Percentiles rank a stretch among this genome's conserved stretches.
These are phyloP conservation scores for Leishmania lainsoni DNA, from an alignment of 208 protist genomes.

Conservation along the genomic window DNA sequence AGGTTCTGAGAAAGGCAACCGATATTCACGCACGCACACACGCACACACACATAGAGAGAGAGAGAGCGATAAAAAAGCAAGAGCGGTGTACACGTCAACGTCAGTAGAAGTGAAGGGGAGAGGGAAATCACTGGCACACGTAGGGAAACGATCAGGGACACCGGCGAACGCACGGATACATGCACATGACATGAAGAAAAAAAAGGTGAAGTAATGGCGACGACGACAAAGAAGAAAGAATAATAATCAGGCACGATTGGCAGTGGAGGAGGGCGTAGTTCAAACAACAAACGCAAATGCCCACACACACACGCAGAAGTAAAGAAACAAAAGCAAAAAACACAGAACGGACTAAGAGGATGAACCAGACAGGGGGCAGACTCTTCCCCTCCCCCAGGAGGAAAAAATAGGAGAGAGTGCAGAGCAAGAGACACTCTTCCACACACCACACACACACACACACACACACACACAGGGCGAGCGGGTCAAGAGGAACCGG, in stretches of 20 bases:
- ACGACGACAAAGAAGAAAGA: not conserved
- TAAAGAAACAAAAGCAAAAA: not conserved
- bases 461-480: too few relatives aligned
- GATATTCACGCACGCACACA: conserved; percentile 1
- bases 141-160: not conserved
- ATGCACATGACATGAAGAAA: too few relatives aligned
- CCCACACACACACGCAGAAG: not conserved
- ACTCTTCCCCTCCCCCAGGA: too few relatives aligned
- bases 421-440: not conserved
- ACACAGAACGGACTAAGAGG: not conserved
- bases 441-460: too few relatives aligned
- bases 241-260: too few relatives aligned
- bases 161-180: not conserved
- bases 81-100: not conserved
- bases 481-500: not conserved
- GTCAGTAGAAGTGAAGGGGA: not conserved
- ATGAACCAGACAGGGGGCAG: too few relatives aligned
- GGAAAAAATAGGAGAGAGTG: not conserved
- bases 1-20: not conserved
- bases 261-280: too few relatives aligned
- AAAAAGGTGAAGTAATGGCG: too few relatives aligned
- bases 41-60: too few relatives aligned
- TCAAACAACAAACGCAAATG: not conserved
- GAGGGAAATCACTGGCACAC: not conserved
- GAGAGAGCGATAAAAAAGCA: not conserved